Base-by-base conservation (phyloP, 768 basidiomycete species). In the Agrocybe pediades region DNA sequence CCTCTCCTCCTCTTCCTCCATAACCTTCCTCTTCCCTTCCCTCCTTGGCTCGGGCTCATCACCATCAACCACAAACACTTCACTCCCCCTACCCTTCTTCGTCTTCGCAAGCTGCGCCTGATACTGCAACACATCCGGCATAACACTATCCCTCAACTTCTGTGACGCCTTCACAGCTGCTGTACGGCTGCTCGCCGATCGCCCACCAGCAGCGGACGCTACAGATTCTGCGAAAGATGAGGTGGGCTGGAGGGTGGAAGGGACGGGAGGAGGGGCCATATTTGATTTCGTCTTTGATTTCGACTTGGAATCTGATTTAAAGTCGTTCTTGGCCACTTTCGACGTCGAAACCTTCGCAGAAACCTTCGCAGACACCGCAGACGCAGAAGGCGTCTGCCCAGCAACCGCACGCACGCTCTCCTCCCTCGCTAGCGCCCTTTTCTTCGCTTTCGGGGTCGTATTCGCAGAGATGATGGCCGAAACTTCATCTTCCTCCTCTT, bases 41-140 rank as follows among this genome's bases (percentile, higher is more conserved):
- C 21, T 59, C 45, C 19, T 41, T 36, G 61, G 50, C 33, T 59
- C 46, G 13, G 29, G 29, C 21, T 27, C 50, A 23, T 61, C 62
- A 2, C 50, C 59, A 9, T 55, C 55, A 23, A 60, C 47, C 1
- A 49, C 55, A 40, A 63, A 46, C 50, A 53, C 59, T 49, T 61
- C 65, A 58, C 63, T 53, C 48, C 53, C 58, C 41, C 66, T 49
- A 2, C 53, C 52, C 2, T 56, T 59, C 60, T 63, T 65, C 60
- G 65, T 70, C 62, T 63, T 71, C 69, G 67, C 65, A 74, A 81
- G 75, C 71, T 93, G 86, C 60, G 80, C 80, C 65, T 92, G 82
- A 62, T 78, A 93, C 52, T 74, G 80, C 36, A 85, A 58, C 2
- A 91, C 75, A 59, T 94, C 92, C 0, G 91, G 91, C 85, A 93